Evolutionary conservation across 2,329 filamentous ascomycete genomes (phyloP).

Genomic region (Colletotrichum brevisporum): DNA sequence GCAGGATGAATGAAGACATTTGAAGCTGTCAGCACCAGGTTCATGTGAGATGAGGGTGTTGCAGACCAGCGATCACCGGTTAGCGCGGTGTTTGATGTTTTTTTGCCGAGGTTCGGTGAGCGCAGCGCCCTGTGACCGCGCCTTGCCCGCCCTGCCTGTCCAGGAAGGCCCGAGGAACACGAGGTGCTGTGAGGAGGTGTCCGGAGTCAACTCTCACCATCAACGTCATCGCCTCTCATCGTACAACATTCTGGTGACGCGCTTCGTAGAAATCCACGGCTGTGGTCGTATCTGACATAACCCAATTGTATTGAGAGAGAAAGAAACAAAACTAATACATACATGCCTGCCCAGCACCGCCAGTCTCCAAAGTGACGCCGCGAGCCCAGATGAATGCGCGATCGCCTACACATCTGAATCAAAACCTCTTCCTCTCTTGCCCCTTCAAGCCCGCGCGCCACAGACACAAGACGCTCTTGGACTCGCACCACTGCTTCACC

Average conservation of each 20-base stretch:
- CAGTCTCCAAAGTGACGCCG: neutral
- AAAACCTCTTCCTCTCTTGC: slow-evolving; percentile 65
- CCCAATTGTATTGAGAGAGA: neutral
- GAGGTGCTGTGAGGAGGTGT: neutral
- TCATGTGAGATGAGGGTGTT: slow-evolving; percentile 10
- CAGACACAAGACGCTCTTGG: slow-evolving; percentile 86
- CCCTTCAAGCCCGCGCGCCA: slow-evolving; percentile 72
- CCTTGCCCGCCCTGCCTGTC: slow-evolving; percentile 6
- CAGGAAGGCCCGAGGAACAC: neutral
- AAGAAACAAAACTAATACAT: neutral
- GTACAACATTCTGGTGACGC: neutral
- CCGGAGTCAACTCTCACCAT: neutral
- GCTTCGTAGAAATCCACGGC: neutral
- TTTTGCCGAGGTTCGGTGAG: slow-evolving; percentile 39
- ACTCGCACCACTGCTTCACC: slow-evolving; percentile 92
- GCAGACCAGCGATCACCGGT: slow-evolving; percentile 14
- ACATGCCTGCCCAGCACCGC: neutral
- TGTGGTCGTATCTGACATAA: neutral
- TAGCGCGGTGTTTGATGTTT: slow-evolving; percentile 16
- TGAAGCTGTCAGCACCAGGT: neutral
- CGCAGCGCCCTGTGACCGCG: slow-evolving; percentile 27
- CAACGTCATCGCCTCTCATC: neutral
- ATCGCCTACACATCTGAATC: slow-evolving; percentile 17
- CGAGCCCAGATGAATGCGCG: neutral
- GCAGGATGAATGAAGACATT: slow-evolving; percentile 14